Evolutionary conservation across 2,329 filamentous ascomycete genomes (phyloP), one percentile per base, ranked within the genome.

Genomic region (Myotisia sp.): DNA sequence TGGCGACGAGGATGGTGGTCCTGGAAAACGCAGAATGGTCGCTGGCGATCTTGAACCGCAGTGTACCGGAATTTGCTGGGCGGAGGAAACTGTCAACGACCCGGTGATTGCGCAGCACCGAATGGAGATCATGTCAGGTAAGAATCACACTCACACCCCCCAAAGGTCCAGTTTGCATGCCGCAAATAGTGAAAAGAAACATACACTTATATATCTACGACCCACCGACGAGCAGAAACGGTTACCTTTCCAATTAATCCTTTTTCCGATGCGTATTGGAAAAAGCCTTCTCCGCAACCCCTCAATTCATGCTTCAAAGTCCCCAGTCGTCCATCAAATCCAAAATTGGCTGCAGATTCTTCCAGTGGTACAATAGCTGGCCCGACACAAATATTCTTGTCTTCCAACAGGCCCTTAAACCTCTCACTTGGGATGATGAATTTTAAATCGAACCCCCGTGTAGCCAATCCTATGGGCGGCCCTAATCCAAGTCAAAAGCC

Each of bases 51-150:
- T 92, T 48, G 73, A 86, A 49, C 83, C 85, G 0, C 64, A 79
- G 26, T 80, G 70, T 50, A 83, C 76, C 3, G 90, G 87, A 0
- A 60, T 95, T 6, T 90, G 79, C 51, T 98, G 85, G 71, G 82
- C 92, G 49, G 69, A 79, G 49, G 53, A 52, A 38, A 56, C 60
- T 41, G 59, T 63, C 32, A 55, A 59, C 51, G 48, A 65, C 55
- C 43, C 60, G 9, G 61, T 68, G n/a, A 53, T 70, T 36, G 52
- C 72, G 38, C 63, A 68, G 5, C 82, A 79, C 55, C 73, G 68
- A 42, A 76, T 93, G 62, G 80, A 87, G 47, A 69, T 85, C 40
- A 70, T 92, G 33, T 62, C 77, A 33, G 71, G 77, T 82, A 62
- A 24, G 38, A 37, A 8, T 19, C 28, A 18, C 31, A 44, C 5